Conservation (phyloP, 1,139 yeast species). For the Hemisphaericaspora lyxosophila region DNA sequence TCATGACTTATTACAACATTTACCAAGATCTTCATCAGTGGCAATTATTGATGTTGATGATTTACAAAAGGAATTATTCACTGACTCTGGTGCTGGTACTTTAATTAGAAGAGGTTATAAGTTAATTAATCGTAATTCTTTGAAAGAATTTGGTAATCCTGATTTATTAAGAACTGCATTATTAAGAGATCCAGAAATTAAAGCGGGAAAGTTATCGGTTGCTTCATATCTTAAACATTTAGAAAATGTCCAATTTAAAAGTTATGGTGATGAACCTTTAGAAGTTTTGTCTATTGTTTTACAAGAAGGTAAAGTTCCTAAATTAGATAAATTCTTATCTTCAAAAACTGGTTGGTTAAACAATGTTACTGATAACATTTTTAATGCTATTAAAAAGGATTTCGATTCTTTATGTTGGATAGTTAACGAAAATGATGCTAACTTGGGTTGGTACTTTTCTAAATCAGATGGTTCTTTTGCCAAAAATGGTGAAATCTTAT, state of each 20-base stretch:
- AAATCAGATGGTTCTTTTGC: constrained; percentile 93
- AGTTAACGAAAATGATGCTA: constrained; percentile 86
- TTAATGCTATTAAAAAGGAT: constrained; percentile 78
- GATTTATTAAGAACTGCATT: constrained; percentile 77
- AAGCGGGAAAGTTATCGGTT: constrained; percentile 69
- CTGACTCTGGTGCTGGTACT: constrained; percentile 99
- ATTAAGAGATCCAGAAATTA: constrained; percentile 72
- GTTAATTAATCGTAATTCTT: constrained; percentile 65
- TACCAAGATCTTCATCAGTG: constrained; percentile 96
- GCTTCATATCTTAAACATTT: constrained; percentile 79
- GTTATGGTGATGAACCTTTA: constrained; percentile 93
- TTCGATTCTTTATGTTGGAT: constrained; percentile 79
- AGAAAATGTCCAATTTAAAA: constrained; percentile 63
- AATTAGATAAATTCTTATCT: constrained; percentile 82
- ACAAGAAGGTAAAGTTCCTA: constrained; percentile 51
- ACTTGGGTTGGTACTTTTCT: constrained; percentile 87
- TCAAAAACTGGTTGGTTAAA: constrained; percentile 95
- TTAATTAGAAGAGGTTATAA: constrained; percentile 96
- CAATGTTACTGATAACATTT: constrained; percentile 93
- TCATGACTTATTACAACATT: constrained; percentile 86
- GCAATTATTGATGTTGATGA: constrained; percentile 95
- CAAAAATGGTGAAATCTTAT: constrained; percentile 82
- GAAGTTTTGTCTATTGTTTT: constrained; percentile 89
- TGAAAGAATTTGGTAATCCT: constrained; percentile 71
- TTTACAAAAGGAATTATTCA: constrained; percentile 92